Evolutionary conservation across 2,329 filamentous ascomycete genomes (phyloP).

Genomic region (Elsinoe fawcettii): DNA sequence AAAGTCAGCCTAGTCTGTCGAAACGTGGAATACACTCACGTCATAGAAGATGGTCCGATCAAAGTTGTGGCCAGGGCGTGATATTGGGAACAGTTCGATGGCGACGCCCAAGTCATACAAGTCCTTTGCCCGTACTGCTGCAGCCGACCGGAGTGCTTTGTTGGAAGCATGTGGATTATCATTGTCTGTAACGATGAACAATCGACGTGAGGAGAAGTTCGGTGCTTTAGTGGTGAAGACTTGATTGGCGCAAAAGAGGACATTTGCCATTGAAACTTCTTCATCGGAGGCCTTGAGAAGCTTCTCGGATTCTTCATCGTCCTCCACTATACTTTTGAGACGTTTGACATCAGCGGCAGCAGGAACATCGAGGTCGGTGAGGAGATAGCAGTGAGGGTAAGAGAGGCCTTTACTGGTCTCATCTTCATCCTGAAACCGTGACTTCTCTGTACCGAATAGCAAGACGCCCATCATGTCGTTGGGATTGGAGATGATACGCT

Average conservation of each 20-base stretch:
- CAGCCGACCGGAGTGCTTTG: constrained; percentile 64
- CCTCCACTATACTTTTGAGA: constrained; percentile 67
- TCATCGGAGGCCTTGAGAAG: constrained; percentile 63
- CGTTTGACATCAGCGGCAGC: constrained; percentile 78
- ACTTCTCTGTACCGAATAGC: constrained; percentile 80
- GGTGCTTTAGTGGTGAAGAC: constrained; percentile 92
- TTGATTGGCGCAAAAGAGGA: constrained; percentile 92
- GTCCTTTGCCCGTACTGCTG: constrained; percentile 84
- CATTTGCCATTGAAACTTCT: constrained; percentile 70
- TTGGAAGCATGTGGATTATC: constrained; percentile 72
- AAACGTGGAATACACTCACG: constrained; percentile 31
- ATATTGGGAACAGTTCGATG: constrained; percentile 91
- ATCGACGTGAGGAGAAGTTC: constrained; percentile 81
- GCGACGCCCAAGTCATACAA: constrained; percentile 86
- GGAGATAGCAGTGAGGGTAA: constrained; percentile 88
- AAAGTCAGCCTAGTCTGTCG: constrained; percentile 1
- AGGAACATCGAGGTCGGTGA: constrained; percentile 80
- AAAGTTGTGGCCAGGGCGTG: constrained; percentile 61
- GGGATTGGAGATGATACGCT: constrained; percentile 93
- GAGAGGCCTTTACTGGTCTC: constrained; percentile 50
- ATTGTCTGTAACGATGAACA: constrained; percentile 96
- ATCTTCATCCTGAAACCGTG: constrained; percentile 65
- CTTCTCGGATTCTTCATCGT: constrained; percentile 62
- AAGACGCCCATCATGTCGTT: constrained; percentile 96
- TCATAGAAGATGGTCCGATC: constrained; percentile 85